phyloP scores from a whole-genome alignment of 108 stramenopile species.

The Bacterosira constricta region DNA sequence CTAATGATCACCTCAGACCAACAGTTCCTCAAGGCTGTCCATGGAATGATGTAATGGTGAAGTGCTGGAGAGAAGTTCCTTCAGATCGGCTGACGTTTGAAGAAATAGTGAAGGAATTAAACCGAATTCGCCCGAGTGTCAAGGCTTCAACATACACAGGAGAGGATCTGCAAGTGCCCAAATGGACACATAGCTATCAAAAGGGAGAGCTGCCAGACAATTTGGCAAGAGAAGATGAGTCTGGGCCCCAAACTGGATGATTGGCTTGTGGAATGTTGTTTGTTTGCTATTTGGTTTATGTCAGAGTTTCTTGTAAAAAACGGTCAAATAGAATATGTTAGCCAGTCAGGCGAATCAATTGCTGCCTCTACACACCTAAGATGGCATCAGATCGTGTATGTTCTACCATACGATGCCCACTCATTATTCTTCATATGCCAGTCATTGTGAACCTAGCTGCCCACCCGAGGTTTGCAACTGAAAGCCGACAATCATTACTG shows the following conservation, averaged over 20 bases:
- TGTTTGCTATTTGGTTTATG: background rate
- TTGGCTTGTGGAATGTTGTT: background rate
- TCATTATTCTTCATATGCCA: too few relatives aligned
- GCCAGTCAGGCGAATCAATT: too few relatives aligned
- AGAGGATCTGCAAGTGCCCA: slow-evolving; percentile 26
- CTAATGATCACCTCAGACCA: slow-evolving; percentile 95
- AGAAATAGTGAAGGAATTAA: slow-evolving; percentile 82
- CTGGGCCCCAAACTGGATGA: slow-evolving; percentile 14
- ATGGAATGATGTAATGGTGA: slow-evolving; percentile 93
- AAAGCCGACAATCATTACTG: too few relatives aligned
- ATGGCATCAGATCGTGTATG: too few relatives aligned
- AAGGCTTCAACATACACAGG: slow-evolving; percentile 40
- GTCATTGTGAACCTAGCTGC: too few relatives aligned
- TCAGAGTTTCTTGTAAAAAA: background rate
- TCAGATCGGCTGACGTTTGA: slow-evolving; percentile 82
- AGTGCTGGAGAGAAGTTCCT: slow-evolving; percentile 93
- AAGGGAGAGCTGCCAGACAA: slow-evolving; percentile 20
- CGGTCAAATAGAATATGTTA: too few relatives aligned
- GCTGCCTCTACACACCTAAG: too few relatives aligned
- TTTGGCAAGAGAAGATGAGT: background rate
- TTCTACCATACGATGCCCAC: too few relatives aligned
- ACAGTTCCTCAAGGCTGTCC: slow-evolving; percentile 85
- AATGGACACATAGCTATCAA: slow-evolving; percentile 38
- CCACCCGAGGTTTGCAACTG: too few relatives aligned
- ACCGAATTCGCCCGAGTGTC: slow-evolving; percentile 45